phyloP scores from a whole-genome alignment of 2,329 filamentous ascomycete species.

The Cladophialophora psammophila region DNA sequence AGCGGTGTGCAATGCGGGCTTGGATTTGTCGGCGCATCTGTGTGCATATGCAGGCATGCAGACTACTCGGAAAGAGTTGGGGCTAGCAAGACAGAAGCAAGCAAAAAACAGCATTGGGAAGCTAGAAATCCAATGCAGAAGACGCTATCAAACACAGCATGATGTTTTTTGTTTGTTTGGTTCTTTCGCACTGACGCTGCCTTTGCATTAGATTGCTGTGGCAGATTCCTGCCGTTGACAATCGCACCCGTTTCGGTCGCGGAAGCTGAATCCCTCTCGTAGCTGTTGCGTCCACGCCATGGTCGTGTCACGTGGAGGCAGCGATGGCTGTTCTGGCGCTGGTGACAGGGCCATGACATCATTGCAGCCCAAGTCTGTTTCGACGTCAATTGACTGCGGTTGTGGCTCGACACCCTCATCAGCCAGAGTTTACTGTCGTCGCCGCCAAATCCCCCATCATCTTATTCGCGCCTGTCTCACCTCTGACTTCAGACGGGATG shows the following conservation, averaged over 20 bases:
- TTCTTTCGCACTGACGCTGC: neutral
- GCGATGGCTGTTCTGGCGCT: neutral
- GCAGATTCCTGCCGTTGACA: neutral
- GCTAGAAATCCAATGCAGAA: neutral
- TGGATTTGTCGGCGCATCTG: neutral
- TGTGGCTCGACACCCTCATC: neutral
- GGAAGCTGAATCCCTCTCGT: neutral
- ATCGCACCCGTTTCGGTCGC: neutral
- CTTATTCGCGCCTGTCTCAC: slow-evolving; percentile 7
- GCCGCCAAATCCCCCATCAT: neutral
- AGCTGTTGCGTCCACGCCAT: neutral
- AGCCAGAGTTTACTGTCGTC: neutral
- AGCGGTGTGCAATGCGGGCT: neutral
- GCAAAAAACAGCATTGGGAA: neutral
- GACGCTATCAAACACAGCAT: neutral
- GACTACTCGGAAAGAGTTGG: slow-evolving; percentile 1
- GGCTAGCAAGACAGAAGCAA: slow-evolving; percentile 9
- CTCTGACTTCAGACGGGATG: neutral
- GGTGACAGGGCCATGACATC: neutral
- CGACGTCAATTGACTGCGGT: slow-evolving; percentile 3
- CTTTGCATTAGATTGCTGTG: neutral
- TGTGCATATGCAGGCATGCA: slow-evolving; percentile 14
- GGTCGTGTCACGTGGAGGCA: neutral
- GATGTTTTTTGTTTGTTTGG: neutral
- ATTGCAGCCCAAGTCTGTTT: slow-evolving; percentile 6